Conservation (phyloP, 1,284 basidiomycete genomes). For the Tilletia indica region DNA sequence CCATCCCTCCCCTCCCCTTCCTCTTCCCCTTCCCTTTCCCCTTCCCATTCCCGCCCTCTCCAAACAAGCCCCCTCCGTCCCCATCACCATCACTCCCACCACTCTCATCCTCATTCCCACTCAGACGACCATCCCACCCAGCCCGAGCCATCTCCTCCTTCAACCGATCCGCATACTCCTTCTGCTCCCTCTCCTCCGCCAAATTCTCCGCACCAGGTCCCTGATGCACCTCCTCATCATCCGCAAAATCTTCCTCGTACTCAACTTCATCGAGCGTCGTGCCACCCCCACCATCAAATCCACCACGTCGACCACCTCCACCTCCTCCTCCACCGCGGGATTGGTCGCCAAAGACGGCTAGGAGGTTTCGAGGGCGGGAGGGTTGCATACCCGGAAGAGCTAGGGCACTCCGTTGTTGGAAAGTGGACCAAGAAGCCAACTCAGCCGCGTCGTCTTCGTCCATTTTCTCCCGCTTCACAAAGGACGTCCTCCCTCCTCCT, state of each 20-base stretch:
- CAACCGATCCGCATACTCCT: constrained; percentile 52
- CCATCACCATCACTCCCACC: constrained; percentile 35
- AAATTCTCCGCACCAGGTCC: constrained; percentile 20
- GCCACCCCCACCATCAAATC: constrained; percentile 22
- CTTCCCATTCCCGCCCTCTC: not conserved
- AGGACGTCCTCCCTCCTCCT: not conserved
- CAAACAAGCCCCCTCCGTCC: constrained; percentile 34
- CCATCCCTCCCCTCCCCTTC: constrained; percentile 37
- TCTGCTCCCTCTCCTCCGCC: constrained; percentile 45
- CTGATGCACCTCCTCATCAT: constrained; percentile 46
- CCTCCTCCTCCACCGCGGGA: not conserved
- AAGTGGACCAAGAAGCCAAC: constrained; percentile 33
- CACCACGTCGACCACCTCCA: not conserved
- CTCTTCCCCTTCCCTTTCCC: constrained; percentile 17
- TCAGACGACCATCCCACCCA: constrained; percentile 38
- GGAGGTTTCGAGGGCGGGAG: constrained; percentile 33
- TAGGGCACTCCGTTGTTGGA: constrained; percentile 26
- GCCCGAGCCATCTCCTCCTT: constrained; percentile 54
- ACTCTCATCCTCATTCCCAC: constrained; percentile 29
- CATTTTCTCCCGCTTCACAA: constrained; percentile 22
- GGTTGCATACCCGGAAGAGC: constrained; percentile 28
- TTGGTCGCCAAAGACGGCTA: constrained; percentile 35
- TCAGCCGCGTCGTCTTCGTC: constrained; percentile 31
- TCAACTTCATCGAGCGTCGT: constrained; percentile 50
- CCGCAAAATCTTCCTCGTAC: constrained; percentile 53